Base-by-base conservation (phyloP, 2,329 filamentous ascomycete genomes). In the Cytospora schulzeri region DNA sequence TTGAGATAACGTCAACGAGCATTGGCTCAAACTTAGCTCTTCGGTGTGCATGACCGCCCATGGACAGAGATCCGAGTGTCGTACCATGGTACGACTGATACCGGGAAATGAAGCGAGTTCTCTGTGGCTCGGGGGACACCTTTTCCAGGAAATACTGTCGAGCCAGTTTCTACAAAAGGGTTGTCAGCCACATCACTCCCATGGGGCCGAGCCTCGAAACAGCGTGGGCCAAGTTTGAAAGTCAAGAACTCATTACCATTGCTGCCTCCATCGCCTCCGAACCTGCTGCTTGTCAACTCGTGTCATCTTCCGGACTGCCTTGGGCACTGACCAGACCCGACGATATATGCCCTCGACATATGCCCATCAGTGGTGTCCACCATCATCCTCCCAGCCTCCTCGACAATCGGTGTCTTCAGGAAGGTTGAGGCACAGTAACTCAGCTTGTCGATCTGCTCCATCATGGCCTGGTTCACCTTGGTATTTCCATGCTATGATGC, bases 41-140 rank as follows among this genome's bases (percentile, higher is more conserved):
- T 41, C 91, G 81, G 6, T 79, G 78, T 4, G 81, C 75, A 72
- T 92, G 86, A 12, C 88, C 88, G 12, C 89, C 83, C 19, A 89
- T 78, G 0, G 84, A 83, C 61, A 93, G 79, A 1, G 89, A 81
- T 0, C 89, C 90, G 0, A 93, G 76, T 0, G 90, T 93, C 4
- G 82, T 87, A 11, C 90, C 91, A 68, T 93, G 91, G 69, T 91
- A 93, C 5, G 88, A 91, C 51, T 86, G 81, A 41, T 83, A 75
- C 17, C 90, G 83, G 4, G 88, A 82, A 69, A 93, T 91, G 74
- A 92, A 91, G 14, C 82, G 79, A 0, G 76, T 80, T n/a, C 90
- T 81, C 48, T 80, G 74, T 1, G 82, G 79, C 68, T 91, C 81
- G 0, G 84, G 76, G 0, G 77, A 75, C 81, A 75, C 68, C 45